A percentile compares a stretch with the other conserved stretches of the same genome.
These are phyloP conservation scores for Tricholoma sp. DNA, from an alignment of 768 basidiomycete species.

Conservation along the genomic window DNA sequence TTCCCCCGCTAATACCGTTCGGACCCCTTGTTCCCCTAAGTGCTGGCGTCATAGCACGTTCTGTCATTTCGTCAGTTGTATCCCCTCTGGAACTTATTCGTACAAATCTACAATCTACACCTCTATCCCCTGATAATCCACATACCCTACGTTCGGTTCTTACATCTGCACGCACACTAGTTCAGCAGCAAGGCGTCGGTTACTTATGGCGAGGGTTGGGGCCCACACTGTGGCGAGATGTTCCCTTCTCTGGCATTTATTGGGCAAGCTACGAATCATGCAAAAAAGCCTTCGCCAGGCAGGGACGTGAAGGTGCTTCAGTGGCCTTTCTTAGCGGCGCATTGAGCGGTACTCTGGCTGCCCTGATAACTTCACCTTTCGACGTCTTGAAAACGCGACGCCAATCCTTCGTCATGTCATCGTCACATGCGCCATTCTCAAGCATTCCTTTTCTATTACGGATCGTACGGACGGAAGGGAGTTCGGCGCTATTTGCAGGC, in stretches of 20 bases:
- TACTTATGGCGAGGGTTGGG: constrained; percentile 90
- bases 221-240: constrained; percentile 93
- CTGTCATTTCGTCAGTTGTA: constrained; percentile 67
- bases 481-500: constrained; percentile 76
- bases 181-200: constrained; percentile 55
- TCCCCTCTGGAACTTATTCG: constrained; percentile 92
- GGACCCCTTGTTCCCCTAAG: constrained; percentile 58
- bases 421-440: constrained; percentile 34
- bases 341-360: constrained; percentile 79
- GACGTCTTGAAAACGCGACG: constrained; percentile 95
- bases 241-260: constrained; percentile 95
- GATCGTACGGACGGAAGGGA: constrained; percentile 77
- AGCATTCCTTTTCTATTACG: constrained; percentile 62
- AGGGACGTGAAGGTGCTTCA: constrained; percentile 51
- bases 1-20: constrained; percentile 58
- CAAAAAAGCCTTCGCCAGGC: constrained; percentile 57
- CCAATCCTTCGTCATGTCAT: constrained; percentile 75
- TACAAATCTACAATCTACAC: constrained; percentile 90
- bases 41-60: constrained; percentile 80
- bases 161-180: constrained; percentile 51
- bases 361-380: constrained; percentile 88
- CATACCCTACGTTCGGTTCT: constrained; percentile 77
- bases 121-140: constrained; percentile 60
- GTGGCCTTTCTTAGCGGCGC: constrained; percentile 90
- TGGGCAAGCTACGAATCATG: constrained; percentile 93